Base-by-base conservation (phyloP, 2,329 filamentous ascomycete species). In the Fusarium mundagurra region DNA sequence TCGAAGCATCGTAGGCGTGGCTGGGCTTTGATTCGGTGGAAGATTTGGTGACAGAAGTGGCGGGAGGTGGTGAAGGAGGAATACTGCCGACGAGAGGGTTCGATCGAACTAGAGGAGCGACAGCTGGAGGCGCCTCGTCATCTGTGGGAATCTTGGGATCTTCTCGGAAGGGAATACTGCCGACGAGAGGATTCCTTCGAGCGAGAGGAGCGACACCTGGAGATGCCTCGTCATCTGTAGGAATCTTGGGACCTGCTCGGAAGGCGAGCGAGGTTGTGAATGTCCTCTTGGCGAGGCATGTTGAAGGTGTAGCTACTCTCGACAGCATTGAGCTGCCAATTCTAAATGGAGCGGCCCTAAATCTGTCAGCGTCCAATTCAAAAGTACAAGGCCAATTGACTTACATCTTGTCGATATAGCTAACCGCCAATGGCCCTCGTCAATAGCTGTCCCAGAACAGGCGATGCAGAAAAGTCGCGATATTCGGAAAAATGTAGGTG, bases 221-320 rank as follows among this genome's bases (percentile, higher is more conserved):
- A 22, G 71, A 41, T 10, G 61, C 53, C 3, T 63, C 60, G 8
- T 72, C 62, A 3, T 58, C 22, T 22, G 60, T 64, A 43, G 45
- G 22, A 44, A 73, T 64, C 12, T 65, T 68, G 60, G 57, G 44
- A n/a, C 75, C 73, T 58, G 74, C 57, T 64, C 79, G 79, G 18
- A 81, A 57, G 58, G 78, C 74, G 31, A 80, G 64, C 10, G 80
- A 79, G 53, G 81, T 81, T n/a, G 82, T 81, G 67, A 83, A 82
- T 17, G 80, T 65, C 53, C 81, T 80, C 13, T 69, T 72, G 31
- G 68, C 68, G 64, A 64, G 68, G 41, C 41, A 69, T 65, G 61
- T 55, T 38, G 78, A 76, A 41, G 77, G 74, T 50, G 69, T 57
- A 39, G 75, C 74, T 67, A 78, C 64, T 72, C 80, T 77, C 31